Evolutionary conservation across 768 basidiomycete species (phyloP), one percentile per base, ranked within the genome.

Genomic region (Tricholoma sp.): DNA sequence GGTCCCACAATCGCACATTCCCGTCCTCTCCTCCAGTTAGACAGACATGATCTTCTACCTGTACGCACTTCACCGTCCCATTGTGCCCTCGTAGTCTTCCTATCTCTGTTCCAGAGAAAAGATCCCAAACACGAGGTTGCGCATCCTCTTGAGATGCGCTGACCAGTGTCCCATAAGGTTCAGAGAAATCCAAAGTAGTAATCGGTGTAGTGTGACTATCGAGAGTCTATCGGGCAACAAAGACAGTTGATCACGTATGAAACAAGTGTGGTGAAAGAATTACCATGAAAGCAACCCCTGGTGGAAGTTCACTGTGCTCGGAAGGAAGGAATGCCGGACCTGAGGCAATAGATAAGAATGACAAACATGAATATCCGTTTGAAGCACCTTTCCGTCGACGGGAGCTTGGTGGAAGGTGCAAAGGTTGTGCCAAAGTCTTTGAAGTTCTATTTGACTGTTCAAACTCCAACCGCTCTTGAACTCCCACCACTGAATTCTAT

Each of bases 241-340:
- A 19, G 54, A 14, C n/a, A 54, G n/a, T 52, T 43, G 47, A 58
- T 64, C 9, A 55, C 60, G 27, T 19, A n/a, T 29, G n/a, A 32
- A 39, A 31, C 52, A 54, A 39, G 53, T 9, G 56, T 16, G 5
- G 55, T 22, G 39, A 47, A 47, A 39, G 27, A 64, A 64, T 63
- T 72, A 92, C 93, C 95, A 99, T 98, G 74, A 99, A 99, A 11
- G 96, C 97, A 5, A 98, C 84, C 1, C 93, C 94, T 7, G 87
- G 83, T 8, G 97, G 97, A 29, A 99, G 78, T 54, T 97, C 94
- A 63, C 94, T 93, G 63, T 99, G 97, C 69, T 98, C 97, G 16
- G 94, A 97, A 4, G 97, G 97, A 49, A 99, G 70, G 77, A 99
- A 98, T 16, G 91, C 91, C 0, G 96, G 95, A 2, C 96, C 95